A percentile compares a stretch with the other conserved stretches of the same genome.
phyloP scores from a whole-genome alignment of 257 asterid genomes.

The Solanum chmielewskii region DNA sequence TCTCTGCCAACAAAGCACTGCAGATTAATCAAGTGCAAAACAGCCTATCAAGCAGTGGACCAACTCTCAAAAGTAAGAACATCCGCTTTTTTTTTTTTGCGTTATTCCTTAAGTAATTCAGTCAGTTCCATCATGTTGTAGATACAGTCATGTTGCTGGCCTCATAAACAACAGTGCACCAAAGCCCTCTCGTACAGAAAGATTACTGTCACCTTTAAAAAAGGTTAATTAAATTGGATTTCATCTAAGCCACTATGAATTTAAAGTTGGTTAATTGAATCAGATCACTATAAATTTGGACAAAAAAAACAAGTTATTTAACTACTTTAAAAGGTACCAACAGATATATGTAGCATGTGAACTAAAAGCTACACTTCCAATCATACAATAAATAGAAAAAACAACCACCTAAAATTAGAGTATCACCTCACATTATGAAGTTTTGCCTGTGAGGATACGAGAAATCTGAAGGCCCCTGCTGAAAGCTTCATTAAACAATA shows the following conservation, averaged over 20 bases:
- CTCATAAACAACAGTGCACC: background rate
- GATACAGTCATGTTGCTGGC: background rate
- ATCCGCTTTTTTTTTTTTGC: background rate
- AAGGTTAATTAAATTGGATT: background rate
- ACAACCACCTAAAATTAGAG: background rate
- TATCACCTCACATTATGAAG: slow-evolving; percentile 35
- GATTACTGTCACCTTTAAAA: background rate
- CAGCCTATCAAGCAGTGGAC: background rate
- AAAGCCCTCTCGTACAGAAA: background rate
- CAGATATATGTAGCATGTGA: background rate
- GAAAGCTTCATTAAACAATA: slow-evolving; percentile 76
- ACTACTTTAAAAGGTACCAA: background rate
- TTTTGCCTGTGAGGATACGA: slow-evolving; percentile 76
- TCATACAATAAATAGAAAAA: background rate
- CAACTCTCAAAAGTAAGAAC: background rate
- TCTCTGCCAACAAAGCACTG: background rate
- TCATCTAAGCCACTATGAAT: background rate
- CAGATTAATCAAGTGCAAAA: background rate
- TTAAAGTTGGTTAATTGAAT: background rate
- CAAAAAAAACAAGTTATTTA: background rate
- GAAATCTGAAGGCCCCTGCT: slow-evolving; percentile 97
- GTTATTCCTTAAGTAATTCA: background rate
- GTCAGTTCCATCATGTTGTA: background rate
- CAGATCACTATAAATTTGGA: background rate
- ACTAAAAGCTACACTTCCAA: background rate